Base-by-base conservation (phyloP, 2,329 filamentous ascomycete species). In the Aspergillus spinulosporus region DNA sequence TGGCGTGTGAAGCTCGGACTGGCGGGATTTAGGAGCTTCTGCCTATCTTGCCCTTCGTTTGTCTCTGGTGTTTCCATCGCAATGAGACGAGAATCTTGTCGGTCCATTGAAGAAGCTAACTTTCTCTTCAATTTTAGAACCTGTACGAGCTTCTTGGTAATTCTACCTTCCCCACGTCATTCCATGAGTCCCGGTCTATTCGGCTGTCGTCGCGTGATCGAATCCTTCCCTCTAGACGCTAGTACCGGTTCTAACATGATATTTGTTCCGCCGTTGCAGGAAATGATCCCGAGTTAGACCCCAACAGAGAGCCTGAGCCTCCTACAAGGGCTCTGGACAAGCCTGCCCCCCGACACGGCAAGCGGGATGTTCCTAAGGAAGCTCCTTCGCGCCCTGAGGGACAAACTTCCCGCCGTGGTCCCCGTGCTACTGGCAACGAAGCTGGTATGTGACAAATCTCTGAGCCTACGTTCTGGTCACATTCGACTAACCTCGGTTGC, bases 121-220 rank as follows among this genome's bases (percentile, higher is more conserved):
- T 59, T 59, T 47, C 53, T 21, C 53, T 59, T 64, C 46, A 47
- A 36, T 66, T 49, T 15, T 71, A 97, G 94, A 99, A 99, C 85
- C 88, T 90, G 74, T 97, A 90, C 85, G 93, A 94, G 85, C 88
- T 96, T 82, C 91, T 99, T 85, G 93, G 94, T 97, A 96, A 66
- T 66, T 64, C 57, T 54, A 61, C 62, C 65, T 64, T 65, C 56
- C 59, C 57, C 60, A 29, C 49, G n/a, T 50, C 39, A 14, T 32
- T 48, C 31, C 34, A 14, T 36, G 26, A 46, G 21, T 40, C 49
- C 47, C 21, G 26, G 34, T 54, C 37, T 42, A 43, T 52, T 40
- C 49, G 42, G 32, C 29, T 45, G 11, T 29, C 44, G 21, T 43
- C 45, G 48, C 49, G 26, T 52, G 39, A 40, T 42, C 21, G 21